These are phyloP conservation scores for Tetrahymena malaccensis DNA, from an alignment of 73 alveolate genomes.

Conservation along the genomic window DNA sequence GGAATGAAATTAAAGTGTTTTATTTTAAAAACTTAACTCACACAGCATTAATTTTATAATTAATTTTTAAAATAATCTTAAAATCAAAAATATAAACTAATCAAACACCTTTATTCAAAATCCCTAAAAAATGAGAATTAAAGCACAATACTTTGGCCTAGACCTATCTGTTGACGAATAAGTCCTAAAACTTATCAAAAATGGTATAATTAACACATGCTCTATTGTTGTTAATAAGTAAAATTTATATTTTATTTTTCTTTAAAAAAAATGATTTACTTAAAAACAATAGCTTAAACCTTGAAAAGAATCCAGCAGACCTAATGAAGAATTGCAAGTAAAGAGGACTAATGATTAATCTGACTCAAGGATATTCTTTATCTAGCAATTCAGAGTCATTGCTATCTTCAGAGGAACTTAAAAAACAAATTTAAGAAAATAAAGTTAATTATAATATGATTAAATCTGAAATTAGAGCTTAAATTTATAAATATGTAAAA, in stretches of 20 bases:
- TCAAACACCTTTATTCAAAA: too few relatives aligned
- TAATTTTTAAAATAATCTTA: not conserved
- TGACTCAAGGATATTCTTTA: not conserved
- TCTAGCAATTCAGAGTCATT: not conserved
- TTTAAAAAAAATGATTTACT: not conserved
- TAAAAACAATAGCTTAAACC: not conserved
- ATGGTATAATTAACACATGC: not conserved
- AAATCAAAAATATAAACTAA: not conserved
- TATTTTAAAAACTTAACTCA: not conserved
- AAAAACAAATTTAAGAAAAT: not conserved
- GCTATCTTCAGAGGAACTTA: not conserved
- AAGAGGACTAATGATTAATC: not conserved
- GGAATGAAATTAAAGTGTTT: not conserved
- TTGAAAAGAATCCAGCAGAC: not conserved
- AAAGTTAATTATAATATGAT: not conserved
- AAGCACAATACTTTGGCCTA: not conserved
- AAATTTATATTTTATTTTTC: not conserved
- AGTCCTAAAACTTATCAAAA: not conserved
- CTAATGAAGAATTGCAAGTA: not conserved
- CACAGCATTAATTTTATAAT: not conserved
- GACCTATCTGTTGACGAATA: not conserved
- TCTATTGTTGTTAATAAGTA: not conserved
- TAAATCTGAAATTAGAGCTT: not conserved
- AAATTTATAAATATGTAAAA: not conserved
- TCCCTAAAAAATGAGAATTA: not conserved